Conservation (phyloP, 495 filamentous ascomycete genomes). For the Evansstolkia leycettana region DNA sequence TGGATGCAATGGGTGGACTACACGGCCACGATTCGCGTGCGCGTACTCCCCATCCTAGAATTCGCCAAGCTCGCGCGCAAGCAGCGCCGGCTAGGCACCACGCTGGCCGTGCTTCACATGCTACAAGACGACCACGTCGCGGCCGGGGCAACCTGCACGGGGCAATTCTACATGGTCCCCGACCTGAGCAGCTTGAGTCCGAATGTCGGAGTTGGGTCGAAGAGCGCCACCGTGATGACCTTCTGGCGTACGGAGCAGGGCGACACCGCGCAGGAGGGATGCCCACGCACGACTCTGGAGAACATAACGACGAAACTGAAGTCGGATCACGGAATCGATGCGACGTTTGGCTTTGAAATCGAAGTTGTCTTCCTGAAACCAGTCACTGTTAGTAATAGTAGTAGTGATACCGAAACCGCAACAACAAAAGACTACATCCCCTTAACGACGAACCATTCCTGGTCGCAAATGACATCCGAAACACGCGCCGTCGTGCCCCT, state of each 20-base stretch:
- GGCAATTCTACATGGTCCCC: slow-evolving; percentile 49
- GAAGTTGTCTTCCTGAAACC: slow-evolving; percentile 60
- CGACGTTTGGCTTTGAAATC: slow-evolving; percentile 70
- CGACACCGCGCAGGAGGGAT: slow-evolving; percentile 22
- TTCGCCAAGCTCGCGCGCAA: slow-evolving; percentile 46
- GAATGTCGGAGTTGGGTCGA: slow-evolving; percentile 34
- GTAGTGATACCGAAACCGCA: slow-evolving; percentile 5
- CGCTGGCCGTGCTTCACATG: slow-evolving; percentile 40
- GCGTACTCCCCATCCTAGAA: slow-evolving; percentile 55
- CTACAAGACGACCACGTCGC: slow-evolving; percentile 35
- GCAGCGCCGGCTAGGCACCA: slow-evolving; percentile 41
- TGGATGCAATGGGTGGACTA: slow-evolving; percentile 75
- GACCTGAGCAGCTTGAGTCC: slow-evolving; percentile 45
- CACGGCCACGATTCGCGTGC: slow-evolving; percentile 53
- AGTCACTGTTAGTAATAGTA: slow-evolving; percentile 5
- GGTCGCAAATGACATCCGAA: slow-evolving; percentile 30
- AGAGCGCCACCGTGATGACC: slow-evolving; percentile 44
- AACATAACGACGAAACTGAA: slow-evolving; percentile 33
- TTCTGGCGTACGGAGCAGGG: slow-evolving; percentile 34
- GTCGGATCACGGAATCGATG: slow-evolving; percentile 29
- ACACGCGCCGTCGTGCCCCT: slow-evolving; percentile 34
- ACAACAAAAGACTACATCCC: no score
- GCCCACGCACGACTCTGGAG: slow-evolving; percentile 46
- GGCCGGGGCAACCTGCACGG: slow-evolving; percentile 29
- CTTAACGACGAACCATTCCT: slow-evolving; percentile 35